Conservation (phyloP, 2,329 filamentous ascomycete genomes). For the Aspergillus clavatus region DNA sequence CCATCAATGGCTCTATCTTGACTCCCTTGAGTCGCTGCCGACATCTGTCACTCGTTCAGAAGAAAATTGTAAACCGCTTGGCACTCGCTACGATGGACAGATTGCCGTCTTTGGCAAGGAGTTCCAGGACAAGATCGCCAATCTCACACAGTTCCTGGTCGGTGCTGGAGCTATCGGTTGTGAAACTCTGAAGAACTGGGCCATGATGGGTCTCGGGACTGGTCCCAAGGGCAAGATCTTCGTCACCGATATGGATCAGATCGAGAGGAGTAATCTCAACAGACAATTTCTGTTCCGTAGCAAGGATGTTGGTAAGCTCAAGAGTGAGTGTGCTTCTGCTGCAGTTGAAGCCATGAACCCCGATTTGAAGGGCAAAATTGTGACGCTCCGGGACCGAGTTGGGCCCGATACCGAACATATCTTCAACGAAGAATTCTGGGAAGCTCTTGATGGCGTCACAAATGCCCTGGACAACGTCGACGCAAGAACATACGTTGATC, state of each 20-base stretch:
- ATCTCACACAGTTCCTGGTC: slow-evolving; percentile 88
- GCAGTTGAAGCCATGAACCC: slow-evolving; percentile 97
- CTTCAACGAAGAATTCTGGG: slow-evolving; percentile 94
- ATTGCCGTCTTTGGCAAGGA: slow-evolving; percentile 93
- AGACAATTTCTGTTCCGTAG: slow-evolving; percentile 92
- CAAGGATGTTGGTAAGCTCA: slow-evolving; percentile 89
- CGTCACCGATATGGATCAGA: slow-evolving; percentile 97
- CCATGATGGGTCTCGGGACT: slow-evolving; percentile 91
- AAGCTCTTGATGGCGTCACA: slow-evolving; percentile 79
- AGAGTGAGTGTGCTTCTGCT: slow-evolving; percentile 87
- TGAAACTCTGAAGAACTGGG: slow-evolving; percentile 99
- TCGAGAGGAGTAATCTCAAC: slow-evolving; percentile 98
- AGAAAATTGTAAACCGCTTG: slow-evolving; percentile 79
- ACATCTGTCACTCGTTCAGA: slow-evolving; percentile 69
- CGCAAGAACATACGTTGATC: slow-evolving; percentile 91
- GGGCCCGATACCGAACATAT: slow-evolving; percentile 87
- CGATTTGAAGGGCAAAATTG: slow-evolving; percentile 80
- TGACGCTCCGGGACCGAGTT: slow-evolving; percentile 80
- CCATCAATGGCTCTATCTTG: slow-evolving; percentile 93
- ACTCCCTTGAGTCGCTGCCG: slow-evolving; percentile 93
- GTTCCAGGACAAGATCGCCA: slow-evolving; percentile 88
- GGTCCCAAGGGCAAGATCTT: slow-evolving; percentile 84
- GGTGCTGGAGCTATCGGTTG: slow-evolving; percentile 96
- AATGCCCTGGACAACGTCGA: slow-evolving; percentile 98
- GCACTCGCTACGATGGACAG: slow-evolving; percentile 89